A percentile compares a stretch with the other conserved stretches of the same genome.
Evolutionary conservation across 2,329 filamentous ascomycete genomes (phyloP).

Genomic region (Beauveria sp.): DNA sequence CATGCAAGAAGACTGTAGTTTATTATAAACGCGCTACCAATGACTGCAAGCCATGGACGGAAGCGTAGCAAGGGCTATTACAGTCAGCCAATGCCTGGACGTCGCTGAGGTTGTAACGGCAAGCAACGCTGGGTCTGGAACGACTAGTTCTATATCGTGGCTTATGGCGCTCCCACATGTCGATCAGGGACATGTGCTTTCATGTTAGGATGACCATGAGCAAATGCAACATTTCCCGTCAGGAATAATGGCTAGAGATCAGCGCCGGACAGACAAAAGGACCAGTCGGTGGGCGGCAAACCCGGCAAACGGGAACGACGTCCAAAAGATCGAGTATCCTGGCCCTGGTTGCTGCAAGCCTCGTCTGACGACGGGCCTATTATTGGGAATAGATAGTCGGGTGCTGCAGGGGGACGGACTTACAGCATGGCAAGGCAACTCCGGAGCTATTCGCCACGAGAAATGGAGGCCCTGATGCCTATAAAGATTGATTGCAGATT

Average conservation of each 20-base stretch:
- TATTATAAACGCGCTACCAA: background rate
- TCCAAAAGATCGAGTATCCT: background rate
- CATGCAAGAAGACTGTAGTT: background rate
- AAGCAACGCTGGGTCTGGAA: background rate
- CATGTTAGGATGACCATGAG: background rate
- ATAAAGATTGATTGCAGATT: too few relatives aligned
- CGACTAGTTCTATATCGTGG: background rate
- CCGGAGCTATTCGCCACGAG: too few relatives aligned
- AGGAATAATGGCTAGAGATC: background rate
- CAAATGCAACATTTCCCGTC: background rate
- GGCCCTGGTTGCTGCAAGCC: background rate
- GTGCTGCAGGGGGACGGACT: too few relatives aligned
- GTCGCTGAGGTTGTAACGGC: background rate
- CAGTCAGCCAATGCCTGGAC: background rate
- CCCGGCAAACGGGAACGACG: background rate
- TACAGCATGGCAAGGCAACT: too few relatives aligned
- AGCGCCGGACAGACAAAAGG: background rate
- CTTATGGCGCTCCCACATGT: background rate
- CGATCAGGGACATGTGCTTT: background rate
- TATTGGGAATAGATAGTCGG: too few relatives aligned
- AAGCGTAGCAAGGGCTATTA: background rate
- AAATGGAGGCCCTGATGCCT: too few relatives aligned
- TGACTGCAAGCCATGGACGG: background rate
- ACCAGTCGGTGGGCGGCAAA: background rate
- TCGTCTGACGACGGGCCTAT: background rate